These are phyloP conservation scores for Butyriboletus loyo DNA, from an alignment of 768 basidiomycete genomes.

Conservation along the genomic window DNA sequence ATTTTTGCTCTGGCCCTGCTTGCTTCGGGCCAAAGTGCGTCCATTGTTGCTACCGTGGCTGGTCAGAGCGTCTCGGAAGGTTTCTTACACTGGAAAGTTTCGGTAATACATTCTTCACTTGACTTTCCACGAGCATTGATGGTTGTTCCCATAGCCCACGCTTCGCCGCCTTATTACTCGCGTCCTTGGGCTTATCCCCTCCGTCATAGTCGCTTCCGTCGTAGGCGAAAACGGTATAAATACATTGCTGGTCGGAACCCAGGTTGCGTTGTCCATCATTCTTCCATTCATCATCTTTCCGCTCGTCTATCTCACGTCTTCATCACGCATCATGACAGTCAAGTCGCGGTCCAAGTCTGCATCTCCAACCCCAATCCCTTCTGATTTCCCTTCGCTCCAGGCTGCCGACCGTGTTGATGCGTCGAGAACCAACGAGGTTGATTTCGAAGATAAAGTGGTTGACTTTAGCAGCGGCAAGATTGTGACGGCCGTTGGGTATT, in stretches of 20 bases:
- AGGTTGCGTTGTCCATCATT: conserved; percentile 80
- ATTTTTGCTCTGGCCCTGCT: conserved; percentile 87
- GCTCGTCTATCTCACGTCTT: conserved; percentile 69
- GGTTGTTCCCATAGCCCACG: conserved; percentile 48
- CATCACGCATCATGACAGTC: conserved; percentile 67
- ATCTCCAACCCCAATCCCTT: not conserved
- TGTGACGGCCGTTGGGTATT: conserved; percentile 46
- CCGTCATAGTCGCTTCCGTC: conserved; percentile 71
- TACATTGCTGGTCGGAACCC: conserved; percentile 77
- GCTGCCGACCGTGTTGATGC: not conserved
- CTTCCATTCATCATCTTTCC: conserved; percentile 87
- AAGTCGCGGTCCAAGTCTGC: conserved; percentile 16
- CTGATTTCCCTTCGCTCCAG: not conserved
- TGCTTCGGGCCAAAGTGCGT: conserved; percentile 85
- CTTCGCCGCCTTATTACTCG: conserved; percentile 83
- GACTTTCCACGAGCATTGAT: conserved; percentile 25
- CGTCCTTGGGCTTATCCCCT: conserved; percentile 76
- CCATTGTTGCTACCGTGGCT: conserved; percentile 84
- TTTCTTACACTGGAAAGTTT: conserved; percentile 82
- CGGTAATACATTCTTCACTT: conserved; percentile 41
- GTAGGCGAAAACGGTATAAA: conserved; percentile 70
- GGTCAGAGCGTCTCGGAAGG: conserved; percentile 92
- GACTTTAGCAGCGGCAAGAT: conserved; percentile 65
- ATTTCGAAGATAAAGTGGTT: conserved; percentile 38
- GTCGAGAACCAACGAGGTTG: conserved; percentile 1